Conservation (phyloP, 2,329 filamentous ascomycete species). For the Colletotrichum graminicola region DNA sequence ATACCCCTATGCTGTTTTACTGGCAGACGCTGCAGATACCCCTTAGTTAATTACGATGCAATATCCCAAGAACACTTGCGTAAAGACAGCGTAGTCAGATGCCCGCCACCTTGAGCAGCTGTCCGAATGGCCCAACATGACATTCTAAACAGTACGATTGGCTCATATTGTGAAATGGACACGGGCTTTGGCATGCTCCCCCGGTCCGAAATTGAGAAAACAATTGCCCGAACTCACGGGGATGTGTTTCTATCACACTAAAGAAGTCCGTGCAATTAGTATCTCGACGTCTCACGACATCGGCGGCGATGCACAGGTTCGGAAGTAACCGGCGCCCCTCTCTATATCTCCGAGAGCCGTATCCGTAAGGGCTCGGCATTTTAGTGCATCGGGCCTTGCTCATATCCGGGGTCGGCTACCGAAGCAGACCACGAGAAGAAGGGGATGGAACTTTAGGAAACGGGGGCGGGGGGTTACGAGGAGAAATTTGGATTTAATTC, state of each 20-base stretch:
- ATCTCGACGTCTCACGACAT: neutral
- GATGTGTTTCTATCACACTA: slow-evolving; percentile 2
- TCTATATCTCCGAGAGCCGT: neutral
- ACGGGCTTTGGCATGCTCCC: slow-evolving; percentile 6
- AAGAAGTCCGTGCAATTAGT: neutral
- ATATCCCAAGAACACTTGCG: neutral
- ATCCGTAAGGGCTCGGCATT: slow-evolving; percentile 19
- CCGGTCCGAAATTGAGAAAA: neutral
- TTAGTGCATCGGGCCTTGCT: slow-evolving; percentile 16
- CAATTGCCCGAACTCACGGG: neutral
- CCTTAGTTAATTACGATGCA: slow-evolving; percentile 7
- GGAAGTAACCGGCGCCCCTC: neutral
- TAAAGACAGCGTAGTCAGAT: neutral
- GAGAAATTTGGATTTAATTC: slow-evolving; percentile 2
- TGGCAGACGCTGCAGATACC: slow-evolving; percentile 30
- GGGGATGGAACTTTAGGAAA: neutral
- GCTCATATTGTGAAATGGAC: neutral
- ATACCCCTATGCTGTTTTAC: slow-evolving; percentile 32
- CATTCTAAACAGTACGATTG: slow-evolving; percentile 24
- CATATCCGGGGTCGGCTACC: slow-evolving; percentile 23
- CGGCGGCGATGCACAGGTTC: neutral
- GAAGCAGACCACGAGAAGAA: slow-evolving; percentile 13
- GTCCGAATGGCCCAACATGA: slow-evolving; percentile 7
- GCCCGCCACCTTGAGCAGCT: slow-evolving; percentile 3
- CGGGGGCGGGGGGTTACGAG: neutral